Evolutionary conservation across 768 basidiomycete genomes (phyloP).

Genomic region (Mycena galopus): DNA sequence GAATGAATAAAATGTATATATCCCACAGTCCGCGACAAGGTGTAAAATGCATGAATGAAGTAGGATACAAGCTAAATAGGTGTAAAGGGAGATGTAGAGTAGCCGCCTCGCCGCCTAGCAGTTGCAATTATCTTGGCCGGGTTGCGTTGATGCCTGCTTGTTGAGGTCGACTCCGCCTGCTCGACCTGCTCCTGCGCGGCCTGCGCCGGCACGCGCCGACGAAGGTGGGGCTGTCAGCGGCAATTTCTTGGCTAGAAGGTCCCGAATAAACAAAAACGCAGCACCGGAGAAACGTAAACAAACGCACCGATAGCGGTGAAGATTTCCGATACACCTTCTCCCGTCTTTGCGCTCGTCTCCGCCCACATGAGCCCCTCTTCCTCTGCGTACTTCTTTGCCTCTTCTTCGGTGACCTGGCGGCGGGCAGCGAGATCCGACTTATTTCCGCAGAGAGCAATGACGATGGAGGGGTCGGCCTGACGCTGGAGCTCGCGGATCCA

Average conservation of each 20-base stretch:
- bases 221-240: slow-evolving; percentile 83
- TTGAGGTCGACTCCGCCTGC: slow-evolving; percentile 83
- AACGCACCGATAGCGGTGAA: slow-evolving; percentile 86
- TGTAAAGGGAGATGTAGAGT: slow-evolving; percentile 37
- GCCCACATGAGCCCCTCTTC: slow-evolving; percentile 95
- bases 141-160: slow-evolving; percentile 65
- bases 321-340: slow-evolving; percentile 87
- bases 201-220: slow-evolving; percentile 66
- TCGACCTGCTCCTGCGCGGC: slow-evolving; percentile 65
- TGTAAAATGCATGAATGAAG: slow-evolving; percentile 41
- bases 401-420: slow-evolving; percentile 88
- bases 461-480: slow-evolving; percentile 96
- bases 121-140: slow-evolving; percentile 79
- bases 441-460: slow-evolving; percentile 97
- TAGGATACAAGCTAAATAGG: slow-evolving; percentile 50
- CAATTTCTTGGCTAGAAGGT: slow-evolving; percentile 82
- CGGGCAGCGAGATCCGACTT: slow-evolving; percentile 90
- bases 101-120: slow-evolving; percentile 60
- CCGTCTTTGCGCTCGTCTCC: slow-evolving; percentile 92
- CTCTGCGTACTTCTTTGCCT: slow-evolving; percentile 92
- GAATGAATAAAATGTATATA: slow-evolving; percentile 50
- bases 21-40: slow-evolving; percentile 53
- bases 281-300: slow-evolving; percentile 39
- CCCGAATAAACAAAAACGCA: slow-evolving; percentile 6
- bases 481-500: slow-evolving; percentile 98